A percentile compares a stretch with the other conserved stretches of the same genome.
Evolutionary conservation across 2,329 filamentous ascomycete species (phyloP).

Genomic region (Colletotrichum melonis): DNA sequence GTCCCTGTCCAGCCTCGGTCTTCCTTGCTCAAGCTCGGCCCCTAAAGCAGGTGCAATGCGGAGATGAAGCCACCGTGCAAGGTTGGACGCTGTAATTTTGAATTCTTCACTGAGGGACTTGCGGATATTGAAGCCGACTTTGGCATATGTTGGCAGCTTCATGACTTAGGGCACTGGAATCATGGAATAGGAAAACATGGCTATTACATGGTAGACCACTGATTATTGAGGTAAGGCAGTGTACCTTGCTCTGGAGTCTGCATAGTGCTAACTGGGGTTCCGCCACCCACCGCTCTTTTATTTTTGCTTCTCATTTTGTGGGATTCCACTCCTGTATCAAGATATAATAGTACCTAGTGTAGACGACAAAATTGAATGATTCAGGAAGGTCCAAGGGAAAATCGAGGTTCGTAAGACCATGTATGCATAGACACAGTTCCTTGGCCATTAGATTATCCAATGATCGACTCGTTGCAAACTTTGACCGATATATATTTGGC

Average conservation of each 20-base stretch:
- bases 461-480: background rate
- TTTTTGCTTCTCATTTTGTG: background rate
- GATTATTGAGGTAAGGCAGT: no score
- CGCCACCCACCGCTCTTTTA: background rate
- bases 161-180: background rate
- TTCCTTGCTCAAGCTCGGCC: background rate
- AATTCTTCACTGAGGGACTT: background rate
- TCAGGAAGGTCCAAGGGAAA: background rate
- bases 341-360: background rate
- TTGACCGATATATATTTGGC: background rate
- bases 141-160: background rate
- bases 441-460: background rate
- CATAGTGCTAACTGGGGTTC: background rate
- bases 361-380: background rate
- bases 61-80: constrained; percentile 1
- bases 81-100: constrained; percentile 7
- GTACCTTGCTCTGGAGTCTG: no score
- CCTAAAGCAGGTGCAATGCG: constrained; percentile 14
- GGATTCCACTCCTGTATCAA: background rate
- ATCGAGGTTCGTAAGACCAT: background rate
- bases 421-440: background rate
- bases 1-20: constrained; percentile 10
- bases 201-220: background rate
- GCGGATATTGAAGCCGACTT: background rate
- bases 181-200: background rate